Evolutionary conservation across 805 yeast genomes (phyloP), one percentile per base, ranked within the genome.

Genomic region (Lachancea kluyveri): DNA sequence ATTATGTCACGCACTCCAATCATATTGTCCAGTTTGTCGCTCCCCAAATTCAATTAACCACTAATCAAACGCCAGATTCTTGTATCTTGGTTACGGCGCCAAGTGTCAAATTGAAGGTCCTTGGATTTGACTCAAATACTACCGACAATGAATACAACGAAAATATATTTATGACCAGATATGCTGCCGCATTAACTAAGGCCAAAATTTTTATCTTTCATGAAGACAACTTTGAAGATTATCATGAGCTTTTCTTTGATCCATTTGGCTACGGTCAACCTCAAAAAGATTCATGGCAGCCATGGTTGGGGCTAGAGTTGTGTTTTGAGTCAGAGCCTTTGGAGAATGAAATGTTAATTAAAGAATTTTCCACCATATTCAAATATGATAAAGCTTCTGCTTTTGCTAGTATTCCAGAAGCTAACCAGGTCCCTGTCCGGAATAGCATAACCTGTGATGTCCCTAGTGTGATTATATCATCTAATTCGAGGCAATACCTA

Each of bases 301-400:
- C 95, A 0, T 88, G 95, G 86, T 54, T 87, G 20, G 86, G 88
- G 2, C 52, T 74, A 28, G 94, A 85, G 46, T 63, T 78, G 14
- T 74, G 83, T 40, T 70, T 74, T 40, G 76, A 77, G 30, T 64
- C 72, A 12, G 64, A 68, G 0, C 46, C 67, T 2, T 57, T 74
- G 37, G 48, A 59, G 8, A 64, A 68, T 8, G 68, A 70, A 34
- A 64, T 77, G 30, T 60, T 88, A 22, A 67, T 86, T 16, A 72
- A 79, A 19, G 70, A 77, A 37, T 72, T 84, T 3, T 72, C 88
- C 0, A 63, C 77, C 15, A 69, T 75, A 50, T 50, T 82, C 13
- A 65, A 79, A 1, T 77, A 68, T 42, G 84, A 80, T 42, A 65
- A 65, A 37, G 65, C 74, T 5, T 64, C 68, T 27, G 59, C 67